Percentiles rank a stretch among this genome's conserved stretches.
Evolutionary conservation across 2,329 filamentous ascomycete genomes (phyloP).

Genomic region (Diaporthe citri): DNA sequence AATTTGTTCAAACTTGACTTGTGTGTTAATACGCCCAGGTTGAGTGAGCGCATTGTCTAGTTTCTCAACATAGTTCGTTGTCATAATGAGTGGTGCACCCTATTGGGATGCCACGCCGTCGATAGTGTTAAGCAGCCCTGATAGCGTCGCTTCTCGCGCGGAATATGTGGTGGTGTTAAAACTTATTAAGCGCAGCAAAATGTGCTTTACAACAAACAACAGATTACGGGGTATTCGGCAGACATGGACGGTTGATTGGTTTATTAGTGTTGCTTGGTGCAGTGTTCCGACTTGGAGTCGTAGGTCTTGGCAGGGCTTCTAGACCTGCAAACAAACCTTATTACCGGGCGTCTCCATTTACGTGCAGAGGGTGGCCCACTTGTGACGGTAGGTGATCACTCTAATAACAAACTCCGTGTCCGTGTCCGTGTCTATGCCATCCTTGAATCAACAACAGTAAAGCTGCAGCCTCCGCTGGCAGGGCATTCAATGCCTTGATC

Average conservation of each 20-base stretch:
- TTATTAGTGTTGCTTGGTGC: neutral
- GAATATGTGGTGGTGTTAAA: neutral
- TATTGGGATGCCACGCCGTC: neutral
- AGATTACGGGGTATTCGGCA: neutral
- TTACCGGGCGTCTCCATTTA: neutral
- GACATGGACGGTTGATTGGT: neutral
- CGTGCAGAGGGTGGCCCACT: neutral
- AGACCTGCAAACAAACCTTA: constrained; percentile 13
- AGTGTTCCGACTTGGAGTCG: neutral
- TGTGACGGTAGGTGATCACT: neutral
- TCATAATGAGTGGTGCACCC: neutral
- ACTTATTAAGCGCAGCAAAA: neutral
- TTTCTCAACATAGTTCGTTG: neutral
- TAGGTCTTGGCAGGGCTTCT: constrained; percentile 17
- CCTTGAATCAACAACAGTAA: neutral
- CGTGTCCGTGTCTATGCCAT: neutral
- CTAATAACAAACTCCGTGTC: neutral
- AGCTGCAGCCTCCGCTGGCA: neutral
- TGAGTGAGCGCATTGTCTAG: neutral
- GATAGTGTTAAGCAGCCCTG: neutral
- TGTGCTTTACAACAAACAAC: neutral
- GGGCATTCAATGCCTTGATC: neutral
- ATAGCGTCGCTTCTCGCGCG: neutral
- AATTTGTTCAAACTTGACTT: neutral
- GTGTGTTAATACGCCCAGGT: neutral